A percentile compares a stretch with the other conserved stretches of the same genome.
Evolutionary conservation across 1,139 yeast genomes (phyloP).

Genomic region (Hemisphaericaspora xylofermentans): DNA sequence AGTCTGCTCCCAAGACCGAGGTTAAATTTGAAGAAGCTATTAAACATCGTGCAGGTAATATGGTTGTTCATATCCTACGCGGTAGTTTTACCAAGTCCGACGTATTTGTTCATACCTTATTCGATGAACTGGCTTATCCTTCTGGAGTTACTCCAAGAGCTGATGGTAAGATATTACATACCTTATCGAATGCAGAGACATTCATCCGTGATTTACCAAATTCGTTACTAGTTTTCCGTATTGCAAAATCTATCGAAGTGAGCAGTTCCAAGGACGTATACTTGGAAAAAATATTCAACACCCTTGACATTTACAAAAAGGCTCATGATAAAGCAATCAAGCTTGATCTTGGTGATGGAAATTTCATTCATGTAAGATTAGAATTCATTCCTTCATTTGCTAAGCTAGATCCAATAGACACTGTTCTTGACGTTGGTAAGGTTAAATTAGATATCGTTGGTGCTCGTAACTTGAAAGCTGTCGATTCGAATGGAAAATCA

Average conservation of each 20-base stretch:
- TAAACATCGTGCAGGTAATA: constrained; percentile 59
- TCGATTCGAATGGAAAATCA: constrained; percentile 71
- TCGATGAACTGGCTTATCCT: constrained; percentile 66
- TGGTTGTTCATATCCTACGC: constrained; percentile 50
- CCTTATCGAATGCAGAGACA: constrained; percentile 50
- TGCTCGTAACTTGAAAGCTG: constrained; percentile 53
- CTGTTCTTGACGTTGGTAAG: constrained; percentile 66
- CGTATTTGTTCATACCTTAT: constrained; percentile 53
- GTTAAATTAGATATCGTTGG: constrained; percentile 55
- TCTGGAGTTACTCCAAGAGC: constrained; percentile 51
- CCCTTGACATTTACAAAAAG: constrained; percentile 51
- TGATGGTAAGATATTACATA: constrained; percentile 38
- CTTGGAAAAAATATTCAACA: constrained; percentile 48
- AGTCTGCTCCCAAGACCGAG: constrained; percentile 48
- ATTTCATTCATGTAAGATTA: constrained; percentile 46
- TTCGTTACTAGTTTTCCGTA: constrained; percentile 55
- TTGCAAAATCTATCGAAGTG: constrained; percentile 52
- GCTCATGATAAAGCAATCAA: constrained; percentile 47
- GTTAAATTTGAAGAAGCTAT: constrained; percentile 54
- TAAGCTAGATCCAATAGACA: constrained; percentile 55
- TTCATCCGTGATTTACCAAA: constrained; percentile 70
- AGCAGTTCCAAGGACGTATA: constrained; percentile 48
- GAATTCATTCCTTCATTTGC: constrained; percentile 61
- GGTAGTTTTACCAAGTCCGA: constrained; percentile 52
- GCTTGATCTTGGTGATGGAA: constrained; percentile 45